Percentiles rank a stretch among this genome's conserved stretches.
Conservation (phyloP, 2,329 filamentous ascomycete genomes). For the Meredithiella fracta region DNA sequence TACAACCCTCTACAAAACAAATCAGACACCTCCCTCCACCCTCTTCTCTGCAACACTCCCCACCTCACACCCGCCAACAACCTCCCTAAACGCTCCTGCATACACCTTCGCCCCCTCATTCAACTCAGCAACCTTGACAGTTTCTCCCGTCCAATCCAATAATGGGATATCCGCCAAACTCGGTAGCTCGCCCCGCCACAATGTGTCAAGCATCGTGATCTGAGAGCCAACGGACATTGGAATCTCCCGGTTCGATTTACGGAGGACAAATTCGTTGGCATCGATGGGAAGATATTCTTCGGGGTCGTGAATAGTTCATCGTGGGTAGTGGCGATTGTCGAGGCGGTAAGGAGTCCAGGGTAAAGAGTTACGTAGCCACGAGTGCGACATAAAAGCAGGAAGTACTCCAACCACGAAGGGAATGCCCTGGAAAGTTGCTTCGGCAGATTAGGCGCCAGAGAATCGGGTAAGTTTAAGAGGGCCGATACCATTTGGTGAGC, state of each 20-base stretch:
- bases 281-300: constrained; percentile 41
- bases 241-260: constrained; percentile 17
- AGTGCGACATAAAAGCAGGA: constrained; percentile 57
- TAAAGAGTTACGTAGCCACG: constrained; percentile 70
- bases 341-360: constrained; percentile 41
- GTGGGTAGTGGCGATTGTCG: constrained; percentile 54
- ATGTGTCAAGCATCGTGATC: constrained; percentile 31
- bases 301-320: constrained; percentile 56
- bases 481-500: constrained; percentile 64
- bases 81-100: constrained; percentile 39
- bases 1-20: constrained; percentile 41
- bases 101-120: constrained; percentile 34
- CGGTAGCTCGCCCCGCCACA: constrained; percentile 28
- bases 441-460: constrained; percentile 20
- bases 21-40: constrained; percentile 32
- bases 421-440: constrained; percentile 51
- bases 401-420: constrained; percentile 64
- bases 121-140: constrained; percentile 21
- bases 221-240: constrained; percentile 29
- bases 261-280: constrained; percentile 14
- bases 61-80: constrained; percentile 49
- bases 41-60: constrained; percentile 18
- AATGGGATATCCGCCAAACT: constrained; percentile 36
- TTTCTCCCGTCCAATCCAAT: constrained; percentile 45
- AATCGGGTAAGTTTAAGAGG: constrained; percentile 22